Percentiles rank a stretch among this genome's conserved stretches.
These are phyloP conservation scores for Paramyrothecium roridum DNA, from an alignment of 2,329 filamentous ascomycete species.

Conservation along the genomic window DNA sequence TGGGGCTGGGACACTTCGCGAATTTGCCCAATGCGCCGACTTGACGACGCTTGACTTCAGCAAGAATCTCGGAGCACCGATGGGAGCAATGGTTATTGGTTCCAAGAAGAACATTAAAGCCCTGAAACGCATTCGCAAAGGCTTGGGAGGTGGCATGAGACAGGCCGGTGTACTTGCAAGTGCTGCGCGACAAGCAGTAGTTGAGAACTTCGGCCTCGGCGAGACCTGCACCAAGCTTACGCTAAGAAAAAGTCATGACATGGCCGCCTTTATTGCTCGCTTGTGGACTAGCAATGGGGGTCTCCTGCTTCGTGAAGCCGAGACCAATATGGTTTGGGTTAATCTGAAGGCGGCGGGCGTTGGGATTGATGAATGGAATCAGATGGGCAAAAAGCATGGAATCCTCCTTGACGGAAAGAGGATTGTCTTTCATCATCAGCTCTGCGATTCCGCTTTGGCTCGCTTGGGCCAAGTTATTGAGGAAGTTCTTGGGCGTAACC, in stretches of 20 bases:
- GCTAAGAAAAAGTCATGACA: conserved; percentile 50
- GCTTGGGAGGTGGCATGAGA: conserved; percentile 73
- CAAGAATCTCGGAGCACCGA: conserved; percentile 50
- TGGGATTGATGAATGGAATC: not conserved
- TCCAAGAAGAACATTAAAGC: conserved; percentile 56
- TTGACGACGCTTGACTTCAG: conserved; percentile 58
- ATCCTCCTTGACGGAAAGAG: not conserved
- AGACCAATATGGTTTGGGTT: conserved; percentile 80
- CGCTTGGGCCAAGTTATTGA: not conserved
- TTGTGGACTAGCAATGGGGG: conserved; percentile 65
- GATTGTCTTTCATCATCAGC: not conserved
- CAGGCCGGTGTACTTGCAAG: conserved; percentile 75
- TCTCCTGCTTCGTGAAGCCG: conserved; percentile 58
- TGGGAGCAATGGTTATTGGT: conserved; percentile 46
- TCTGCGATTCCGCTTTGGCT: not conserved
- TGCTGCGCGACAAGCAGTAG: conserved; percentile 71
- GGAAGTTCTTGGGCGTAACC: not conserved
- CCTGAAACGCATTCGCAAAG: conserved; percentile 75
- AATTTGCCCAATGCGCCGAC: conserved; percentile 44
- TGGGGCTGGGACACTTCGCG: conserved; percentile 36
- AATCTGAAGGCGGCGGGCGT: not conserved
- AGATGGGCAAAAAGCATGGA: not conserved
- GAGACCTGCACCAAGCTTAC: conserved; percentile 18
- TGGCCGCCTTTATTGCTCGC: conserved; percentile 55
- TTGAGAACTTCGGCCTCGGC: conserved; percentile 70